phyloP scores from a whole-genome alignment of 192 early-diverging fungal genomes.

The Lobosporangium transversale region DNA sequence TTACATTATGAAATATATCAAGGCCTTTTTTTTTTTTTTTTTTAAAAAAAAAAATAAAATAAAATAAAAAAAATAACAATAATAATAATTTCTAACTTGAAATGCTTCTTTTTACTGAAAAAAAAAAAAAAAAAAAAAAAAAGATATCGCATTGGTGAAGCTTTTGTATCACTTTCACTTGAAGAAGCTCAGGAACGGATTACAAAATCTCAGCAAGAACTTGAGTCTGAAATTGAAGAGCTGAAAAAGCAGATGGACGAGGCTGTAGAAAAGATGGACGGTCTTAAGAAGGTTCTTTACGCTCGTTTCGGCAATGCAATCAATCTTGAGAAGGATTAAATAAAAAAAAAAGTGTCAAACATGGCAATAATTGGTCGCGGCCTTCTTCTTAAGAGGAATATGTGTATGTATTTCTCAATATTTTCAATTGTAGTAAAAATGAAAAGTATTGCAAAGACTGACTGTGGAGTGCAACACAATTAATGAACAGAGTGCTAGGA shows the following conservation, averaged over 20 bases:
- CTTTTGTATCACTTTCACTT: slow-evolving; percentile 82
- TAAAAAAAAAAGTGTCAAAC: too few species aligned
- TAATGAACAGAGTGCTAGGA: too few species aligned
- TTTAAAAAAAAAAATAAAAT: neutral
- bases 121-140: too few species aligned
- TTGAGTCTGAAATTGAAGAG: slow-evolving; percentile 69
- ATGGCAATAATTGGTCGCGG: too few species aligned
- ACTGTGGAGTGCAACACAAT: too few species aligned
- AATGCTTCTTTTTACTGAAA: too few species aligned
- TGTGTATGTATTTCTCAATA: too few species aligned
- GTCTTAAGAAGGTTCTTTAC: slow-evolving; percentile 88
- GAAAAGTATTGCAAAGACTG: too few species aligned
- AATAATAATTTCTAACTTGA: too few species aligned
- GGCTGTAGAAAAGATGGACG: slow-evolving; percentile 79
- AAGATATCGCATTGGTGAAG: slow-evolving; percentile 90
- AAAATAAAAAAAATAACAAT: too few species aligned
- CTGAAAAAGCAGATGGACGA: slow-evolving; percentile 72
- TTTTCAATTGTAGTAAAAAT: too few species aligned
- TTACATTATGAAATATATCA: neutral
- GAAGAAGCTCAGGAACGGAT: slow-evolving; percentile 79
- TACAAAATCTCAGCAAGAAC: slow-evolving; percentile 66
- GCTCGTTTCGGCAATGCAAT: slow-evolving; percentile 94
- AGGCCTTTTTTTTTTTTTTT: neutral
- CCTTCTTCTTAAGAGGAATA: too few species aligned
- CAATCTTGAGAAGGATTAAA: slow-evolving; percentile 90